Base-by-base conservation (phyloP, 805 yeast species). In the Maudiozyma bulderi region DNA sequence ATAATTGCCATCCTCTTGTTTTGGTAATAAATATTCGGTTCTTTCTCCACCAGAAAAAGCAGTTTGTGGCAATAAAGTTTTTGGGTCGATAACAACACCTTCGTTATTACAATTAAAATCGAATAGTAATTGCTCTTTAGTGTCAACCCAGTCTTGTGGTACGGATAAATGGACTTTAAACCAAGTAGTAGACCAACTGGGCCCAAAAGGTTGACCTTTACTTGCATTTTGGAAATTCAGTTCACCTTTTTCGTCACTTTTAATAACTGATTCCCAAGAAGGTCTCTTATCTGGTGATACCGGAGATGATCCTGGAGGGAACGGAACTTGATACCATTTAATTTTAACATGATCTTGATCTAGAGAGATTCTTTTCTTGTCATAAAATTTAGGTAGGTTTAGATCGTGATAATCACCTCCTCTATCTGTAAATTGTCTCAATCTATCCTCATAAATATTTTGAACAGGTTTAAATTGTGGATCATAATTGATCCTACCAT, bases 101-200 rank as follows among this genome's bases (percentile, higher is more conserved):
- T 91, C 99, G 59, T 84, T 83, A 47, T 80, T 78, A 45, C 89
- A 80, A 62, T 91, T 95, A 87, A 95, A 90, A 53, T 87, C 82
- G 50, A 86, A 77, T 47, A 83, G 69, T 39, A 87, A 74, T 50
- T 72, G 74, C 38, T 77, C 80, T 10, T 44, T 38, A 13, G 73
- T 72, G 26, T 71, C 62, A 8, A 68, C 55, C 73, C 76, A 70
- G 3, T 72, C 63, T 13, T 70, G 55, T 0, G 96, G 95, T 5
- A 91, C 70, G n/a, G 71, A 69, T 50, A 86, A 67, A 11, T 73
- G 67, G 20, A 91, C 69, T 56, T 80, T 77, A 67, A 93, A 88
- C 99, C 99, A 91, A 54, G 88, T 95, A 1, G 98, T 85, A 50
- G 91, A 83, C 99, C 99, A 91, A 11, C 95, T 84, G 3, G 99